Conservation (phyloP, 805 yeast species). For the Metschnikowia gruessii region DNA sequence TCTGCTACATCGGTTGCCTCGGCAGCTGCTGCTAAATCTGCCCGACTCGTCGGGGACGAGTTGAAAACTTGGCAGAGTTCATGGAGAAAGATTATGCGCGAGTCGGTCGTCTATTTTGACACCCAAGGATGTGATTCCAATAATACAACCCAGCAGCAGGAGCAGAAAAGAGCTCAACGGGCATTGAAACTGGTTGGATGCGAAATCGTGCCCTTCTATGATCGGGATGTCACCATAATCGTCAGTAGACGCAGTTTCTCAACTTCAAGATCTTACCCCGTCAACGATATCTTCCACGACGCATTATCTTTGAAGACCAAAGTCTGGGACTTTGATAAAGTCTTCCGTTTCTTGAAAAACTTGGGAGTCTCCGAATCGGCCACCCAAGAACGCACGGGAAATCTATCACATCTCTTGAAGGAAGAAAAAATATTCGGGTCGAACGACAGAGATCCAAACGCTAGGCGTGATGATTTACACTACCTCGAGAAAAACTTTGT, state of each 20-base stretch:
- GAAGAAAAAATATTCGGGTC: conserved; percentile 88
- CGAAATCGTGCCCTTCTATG: conserved; percentile 44
- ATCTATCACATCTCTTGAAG: conserved; percentile 53
- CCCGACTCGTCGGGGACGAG: conserved; percentile 44
- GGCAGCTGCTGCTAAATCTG: conserved; percentile 16
- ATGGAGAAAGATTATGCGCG: conserved; percentile 61
- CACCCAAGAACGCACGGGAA: conserved; percentile 20
- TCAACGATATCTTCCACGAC: conserved; percentile 61
- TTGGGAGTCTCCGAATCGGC: conserved; percentile 37
- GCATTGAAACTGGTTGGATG: conserved; percentile 51
- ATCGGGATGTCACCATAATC: conserved; percentile 68
- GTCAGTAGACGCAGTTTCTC: conserved; percentile 60
- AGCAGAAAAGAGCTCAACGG: conserved; percentile 41
- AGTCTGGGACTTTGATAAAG: conserved; percentile 87
- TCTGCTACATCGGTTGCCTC: conserved; percentile 8
- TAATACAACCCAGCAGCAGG: conserved; percentile 35
- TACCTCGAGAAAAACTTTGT: conserved; percentile 71
- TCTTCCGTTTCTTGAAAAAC: conserved; percentile 70
- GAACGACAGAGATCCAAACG: conserved; percentile 82
- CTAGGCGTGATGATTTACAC: conserved; percentile 78
- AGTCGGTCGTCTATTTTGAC: conserved; percentile 61
- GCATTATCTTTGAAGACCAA: conserved; percentile 64
- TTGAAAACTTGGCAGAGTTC: conserved; percentile 59
- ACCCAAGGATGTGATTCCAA: conserved; percentile 40
- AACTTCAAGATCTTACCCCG: conserved; percentile 39